phyloP scores from a whole-genome alignment of 768 basidiomycete genomes.

The Agaricus subrufescens region DNA sequence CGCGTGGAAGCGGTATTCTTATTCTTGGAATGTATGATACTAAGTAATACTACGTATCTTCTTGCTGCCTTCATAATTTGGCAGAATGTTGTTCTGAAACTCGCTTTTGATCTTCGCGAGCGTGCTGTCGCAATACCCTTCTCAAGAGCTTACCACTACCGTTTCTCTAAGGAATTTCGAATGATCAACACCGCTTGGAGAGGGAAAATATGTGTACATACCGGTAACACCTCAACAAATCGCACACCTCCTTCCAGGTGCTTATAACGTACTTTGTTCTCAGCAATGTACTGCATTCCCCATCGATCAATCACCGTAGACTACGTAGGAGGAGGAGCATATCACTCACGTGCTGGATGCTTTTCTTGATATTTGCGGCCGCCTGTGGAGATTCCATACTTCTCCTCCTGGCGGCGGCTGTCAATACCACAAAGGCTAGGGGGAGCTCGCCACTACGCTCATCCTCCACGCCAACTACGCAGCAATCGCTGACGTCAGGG shows the following conservation, averaged over 20 bases:
- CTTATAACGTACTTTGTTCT: conserved; percentile 46
- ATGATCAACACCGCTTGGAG: background rate
- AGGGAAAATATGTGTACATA: conserved; percentile 7
- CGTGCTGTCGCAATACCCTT: conserved; percentile 25
- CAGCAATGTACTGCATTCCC: conserved; percentile 45
- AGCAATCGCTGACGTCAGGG: conserved; percentile 52
- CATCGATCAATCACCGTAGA: conserved; percentile 20
- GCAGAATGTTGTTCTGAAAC: background rate
- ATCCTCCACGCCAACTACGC: conserved; percentile 58
- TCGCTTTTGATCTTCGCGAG: conserved; percentile 19
- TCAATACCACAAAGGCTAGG: conserved; percentile 55
- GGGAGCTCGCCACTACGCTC: conserved; percentile 63
- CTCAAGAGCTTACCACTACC: conserved; percentile 53
- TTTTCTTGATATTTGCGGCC: conserved; percentile 27
- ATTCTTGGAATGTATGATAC: too few species aligned
- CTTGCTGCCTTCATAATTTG: background rate
- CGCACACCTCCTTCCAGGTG: conserved; percentile 40
- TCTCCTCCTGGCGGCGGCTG: conserved; percentile 27
- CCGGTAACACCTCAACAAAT: conserved; percentile 29
- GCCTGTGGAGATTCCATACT: conserved; percentile 20
- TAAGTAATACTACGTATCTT: too few species aligned
- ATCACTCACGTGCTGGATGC: conserved; percentile 36
- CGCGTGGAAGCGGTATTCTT: too few species aligned
- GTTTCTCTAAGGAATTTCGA: conserved; percentile 33
- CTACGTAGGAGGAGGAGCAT: too few species aligned